A percentile compares a stretch with the other conserved stretches of the same genome.
Evolutionary conservation across 2,329 filamentous ascomycete genomes (phyloP).

Genomic region (Epichloe sylvatica): DNA sequence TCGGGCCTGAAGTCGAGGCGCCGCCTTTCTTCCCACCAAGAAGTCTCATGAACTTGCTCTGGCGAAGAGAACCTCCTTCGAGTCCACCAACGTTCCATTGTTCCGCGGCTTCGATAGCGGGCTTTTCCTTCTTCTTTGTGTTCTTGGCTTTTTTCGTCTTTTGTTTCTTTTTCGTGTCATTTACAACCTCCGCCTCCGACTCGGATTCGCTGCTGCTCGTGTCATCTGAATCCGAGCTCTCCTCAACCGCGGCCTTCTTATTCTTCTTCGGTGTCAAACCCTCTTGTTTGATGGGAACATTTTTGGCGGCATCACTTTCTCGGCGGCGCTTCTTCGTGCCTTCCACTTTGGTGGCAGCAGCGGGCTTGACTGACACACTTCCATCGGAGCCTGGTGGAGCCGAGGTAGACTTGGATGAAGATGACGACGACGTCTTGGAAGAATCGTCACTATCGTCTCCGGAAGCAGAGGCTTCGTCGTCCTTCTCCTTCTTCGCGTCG

Average conservation of each 20-base stretch:
- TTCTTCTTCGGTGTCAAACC: background rate
- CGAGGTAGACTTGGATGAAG: slow-evolving; percentile 11
- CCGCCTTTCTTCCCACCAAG: slow-evolving; percentile 38
- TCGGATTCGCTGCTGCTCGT: background rate
- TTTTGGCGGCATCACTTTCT: slow-evolving; percentile 15
- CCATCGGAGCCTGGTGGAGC: slow-evolving; percentile 13
- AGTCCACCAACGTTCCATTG: slow-evolving; percentile 41
- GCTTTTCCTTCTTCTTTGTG: slow-evolving; percentile 11
- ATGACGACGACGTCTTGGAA: slow-evolving; percentile 7
- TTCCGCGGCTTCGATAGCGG: slow-evolving; percentile 18
- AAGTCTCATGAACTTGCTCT: slow-evolving; percentile 43
- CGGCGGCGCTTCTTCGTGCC: slow-evolving; percentile 15
- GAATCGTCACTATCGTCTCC: slow-evolving; percentile 9
- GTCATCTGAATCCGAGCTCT: background rate
- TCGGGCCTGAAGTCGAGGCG: slow-evolving; percentile 10
- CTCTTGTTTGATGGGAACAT: slow-evolving; percentile 7
- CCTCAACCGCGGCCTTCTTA: background rate
- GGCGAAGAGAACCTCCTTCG: slow-evolving; percentile 35
- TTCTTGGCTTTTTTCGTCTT: slow-evolving; percentile 8
- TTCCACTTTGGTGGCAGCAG: slow-evolving; percentile 14
- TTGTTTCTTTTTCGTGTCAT: slow-evolving; percentile 8
- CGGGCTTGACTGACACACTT: slow-evolving; percentile 10
- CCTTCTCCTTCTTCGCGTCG: slow-evolving; percentile 11
- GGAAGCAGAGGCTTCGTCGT: slow-evolving; percentile 8
- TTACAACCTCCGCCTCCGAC: slow-evolving; percentile 1